phyloP scores from a whole-genome alignment of 352 stramenopile genomes.

The Chrysophaeum taylorii region DNA sequence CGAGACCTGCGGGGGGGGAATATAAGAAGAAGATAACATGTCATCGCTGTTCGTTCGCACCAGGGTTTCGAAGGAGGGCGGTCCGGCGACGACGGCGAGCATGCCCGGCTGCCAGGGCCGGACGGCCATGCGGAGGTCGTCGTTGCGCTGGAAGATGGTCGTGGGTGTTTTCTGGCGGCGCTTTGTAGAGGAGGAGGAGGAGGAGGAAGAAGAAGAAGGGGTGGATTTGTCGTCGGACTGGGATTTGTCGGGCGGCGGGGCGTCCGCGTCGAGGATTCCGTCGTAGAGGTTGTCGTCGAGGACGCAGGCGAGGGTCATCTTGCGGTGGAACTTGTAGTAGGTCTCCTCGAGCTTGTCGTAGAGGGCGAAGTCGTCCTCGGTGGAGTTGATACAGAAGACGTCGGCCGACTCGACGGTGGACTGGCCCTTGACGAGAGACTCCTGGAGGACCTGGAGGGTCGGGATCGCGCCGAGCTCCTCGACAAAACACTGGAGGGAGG shows the following conservation, averaged over 20 bases:
- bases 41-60: too few species aligned
- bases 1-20: too few species aligned
- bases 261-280: neutral
- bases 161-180: neutral
- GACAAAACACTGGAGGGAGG: neutral
- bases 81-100: constrained; percentile 8
- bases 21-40: too few species aligned
- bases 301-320: constrained; percentile 7
- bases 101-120: neutral
- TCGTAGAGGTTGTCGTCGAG: constrained; percentile 1
- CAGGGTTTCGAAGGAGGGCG: neutral
- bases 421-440: neutral
- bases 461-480: constrained; percentile 2
- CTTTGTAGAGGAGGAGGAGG: too few species aligned
- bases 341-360: constrained; percentile 4
- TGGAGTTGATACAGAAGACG: constrained; percentile 12
- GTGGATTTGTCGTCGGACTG: too few species aligned
- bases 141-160: neutral
- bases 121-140: neutral
- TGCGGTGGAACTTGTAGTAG: constrained; percentile 2
- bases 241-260: neutral
- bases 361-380: constrained; percentile 13
- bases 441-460: constrained; percentile 6
- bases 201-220: too few species aligned
- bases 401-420: neutral